A percentile compares a stretch with the other conserved stretches of the same genome.
Conservation (phyloP, 495 filamentous ascomycete genomes). For the Neurospora discreta region DNA sequence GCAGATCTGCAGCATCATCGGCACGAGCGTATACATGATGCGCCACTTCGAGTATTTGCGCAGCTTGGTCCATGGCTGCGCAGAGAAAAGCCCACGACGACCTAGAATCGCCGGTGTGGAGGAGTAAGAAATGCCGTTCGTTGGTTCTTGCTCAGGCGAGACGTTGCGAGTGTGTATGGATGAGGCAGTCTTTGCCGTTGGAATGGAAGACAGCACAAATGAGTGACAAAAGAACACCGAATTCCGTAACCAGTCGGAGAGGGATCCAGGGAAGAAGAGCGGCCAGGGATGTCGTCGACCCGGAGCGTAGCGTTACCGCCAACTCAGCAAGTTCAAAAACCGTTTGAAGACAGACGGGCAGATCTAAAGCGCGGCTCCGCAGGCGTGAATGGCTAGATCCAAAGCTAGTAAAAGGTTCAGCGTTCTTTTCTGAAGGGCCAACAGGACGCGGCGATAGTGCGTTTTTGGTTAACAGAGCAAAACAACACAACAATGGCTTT, state of each 20-base stretch:
- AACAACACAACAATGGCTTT: background rate
- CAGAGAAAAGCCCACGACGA: constrained; percentile 10
- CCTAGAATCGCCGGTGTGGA: constrained; percentile 7
- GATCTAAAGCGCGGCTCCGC: background rate
- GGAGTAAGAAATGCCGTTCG: background rate
- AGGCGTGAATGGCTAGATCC: background rate
- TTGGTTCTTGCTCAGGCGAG: background rate
- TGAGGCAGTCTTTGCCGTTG: background rate
- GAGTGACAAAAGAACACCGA: background rate
- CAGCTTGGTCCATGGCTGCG: constrained; percentile 31
- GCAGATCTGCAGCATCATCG: constrained; percentile 12
- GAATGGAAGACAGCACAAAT: constrained; percentile 1
- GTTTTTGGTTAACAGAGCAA: background rate
- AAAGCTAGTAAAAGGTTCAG: background rate
- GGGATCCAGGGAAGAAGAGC: background rate
- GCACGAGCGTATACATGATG: constrained; percentile 32
- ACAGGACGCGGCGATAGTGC: background rate
- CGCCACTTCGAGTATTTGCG: constrained; percentile 25
- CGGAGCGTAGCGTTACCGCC: background rate
- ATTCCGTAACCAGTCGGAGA: background rate
- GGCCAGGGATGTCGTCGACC: background rate
- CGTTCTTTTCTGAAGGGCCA: background rate
- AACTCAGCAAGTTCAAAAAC: background rate
- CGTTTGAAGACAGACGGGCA: background rate
- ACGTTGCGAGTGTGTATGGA: background rate